Base-by-base conservation (phyloP, 371 early-diverging fungal species). In the Haplosporangium sp. region DNA sequence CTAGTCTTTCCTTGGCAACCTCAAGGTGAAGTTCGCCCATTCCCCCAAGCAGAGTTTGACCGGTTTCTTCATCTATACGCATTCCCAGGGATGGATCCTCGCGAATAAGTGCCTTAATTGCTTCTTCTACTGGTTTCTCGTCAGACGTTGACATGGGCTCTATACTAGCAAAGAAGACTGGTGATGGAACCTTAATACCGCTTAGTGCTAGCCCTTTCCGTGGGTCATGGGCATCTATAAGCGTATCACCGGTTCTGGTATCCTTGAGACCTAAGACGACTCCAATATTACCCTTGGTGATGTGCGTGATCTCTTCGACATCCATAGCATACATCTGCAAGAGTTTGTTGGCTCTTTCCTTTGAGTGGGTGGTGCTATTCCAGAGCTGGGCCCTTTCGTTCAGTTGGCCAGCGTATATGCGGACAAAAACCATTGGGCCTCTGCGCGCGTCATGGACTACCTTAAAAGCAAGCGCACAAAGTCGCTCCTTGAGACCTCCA, bases 1-100 rank as follows among this genome's bases (percentile, higher is more conserved):
- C 53, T 45, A 98, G 84, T 4, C 97, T 84, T 61, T 95, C 95
- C 60, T 89, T 89, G 34, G 96, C 91, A 19, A 98, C 94, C 63
- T 98, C 99, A 34, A 98, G 82, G 78, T 98, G 99, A 58, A 98
- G 88, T 77, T 98, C 98, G 9, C 99, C 99, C 97, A 98, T 97
- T 2, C 98, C 98, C 65, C 93, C 89, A n/a, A 98, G 83, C 60
- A 98, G 76, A 5, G 90, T 92, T 73, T 98, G 98, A 0, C 97
- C 96, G 5, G 96, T 94, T 59, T 97, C 98, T 50, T 87, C 88
- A 71, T 97, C 95, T 8, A 84, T 84, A 60, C 89, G 82, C 7
- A 96, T 85, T 50, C 88, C 90, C 19, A 98, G 74, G 0, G 95
- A 95, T 6, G 98, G 99, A 71, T 98, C 99, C 83, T 98, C 98